phyloP scores from a whole-genome alignment of 106 monocot genomes.

The Chionographis japonica region DNA sequence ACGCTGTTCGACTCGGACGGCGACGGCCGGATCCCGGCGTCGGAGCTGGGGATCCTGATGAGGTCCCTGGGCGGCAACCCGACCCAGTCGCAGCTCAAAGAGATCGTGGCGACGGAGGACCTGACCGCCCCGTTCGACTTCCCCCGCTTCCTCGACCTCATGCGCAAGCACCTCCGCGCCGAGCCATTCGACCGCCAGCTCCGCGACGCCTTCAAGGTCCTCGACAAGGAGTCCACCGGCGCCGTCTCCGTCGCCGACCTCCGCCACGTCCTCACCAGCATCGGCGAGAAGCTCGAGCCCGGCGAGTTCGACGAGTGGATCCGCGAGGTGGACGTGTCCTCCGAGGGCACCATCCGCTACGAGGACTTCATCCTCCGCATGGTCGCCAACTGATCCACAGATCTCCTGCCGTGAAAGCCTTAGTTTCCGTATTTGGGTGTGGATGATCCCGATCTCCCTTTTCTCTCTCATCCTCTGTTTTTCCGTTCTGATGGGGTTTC shows the following conservation, averaged over 20 bases:
- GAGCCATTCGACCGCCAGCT: slow-evolving; percentile 92
- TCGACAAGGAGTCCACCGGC: slow-evolving; percentile 89
- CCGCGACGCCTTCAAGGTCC: slow-evolving; percentile 85
- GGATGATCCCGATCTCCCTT: too few relatives aligned
- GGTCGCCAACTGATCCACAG: slow-evolving; percentile 64
- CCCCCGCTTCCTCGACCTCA: slow-evolving; percentile 87
- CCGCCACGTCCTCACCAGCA: slow-evolving; percentile 78
- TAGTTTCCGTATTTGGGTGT: too few relatives aligned
- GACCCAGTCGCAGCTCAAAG: slow-evolving; percentile 84
- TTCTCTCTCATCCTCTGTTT: too few relatives aligned
- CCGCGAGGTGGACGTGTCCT: slow-evolving; percentile 80
- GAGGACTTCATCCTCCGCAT: slow-evolving; percentile 94
- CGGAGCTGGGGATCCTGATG: slow-evolving; percentile 96
- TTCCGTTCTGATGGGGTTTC: too few relatives aligned
- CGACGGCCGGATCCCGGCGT: slow-evolving; percentile 84
- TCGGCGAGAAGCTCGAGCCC: slow-evolving; percentile 92
- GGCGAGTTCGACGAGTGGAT: slow-evolving; percentile 98
- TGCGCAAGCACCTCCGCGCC: slow-evolving; percentile 58
- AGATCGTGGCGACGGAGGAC: slow-evolving; percentile 62
- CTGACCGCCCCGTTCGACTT: slow-evolving; percentile 83
- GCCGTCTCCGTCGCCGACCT: slow-evolving; percentile 68
- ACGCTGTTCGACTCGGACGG: slow-evolving; percentile 93
- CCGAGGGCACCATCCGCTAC: slow-evolving; percentile 77
- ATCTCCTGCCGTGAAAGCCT: too few relatives aligned
- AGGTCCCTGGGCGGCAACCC: slow-evolving; percentile 95